phyloP scores from a whole-genome alignment of 2,329 filamentous ascomycete genomes.

The Ploettnerulaceae sp. region DNA sequence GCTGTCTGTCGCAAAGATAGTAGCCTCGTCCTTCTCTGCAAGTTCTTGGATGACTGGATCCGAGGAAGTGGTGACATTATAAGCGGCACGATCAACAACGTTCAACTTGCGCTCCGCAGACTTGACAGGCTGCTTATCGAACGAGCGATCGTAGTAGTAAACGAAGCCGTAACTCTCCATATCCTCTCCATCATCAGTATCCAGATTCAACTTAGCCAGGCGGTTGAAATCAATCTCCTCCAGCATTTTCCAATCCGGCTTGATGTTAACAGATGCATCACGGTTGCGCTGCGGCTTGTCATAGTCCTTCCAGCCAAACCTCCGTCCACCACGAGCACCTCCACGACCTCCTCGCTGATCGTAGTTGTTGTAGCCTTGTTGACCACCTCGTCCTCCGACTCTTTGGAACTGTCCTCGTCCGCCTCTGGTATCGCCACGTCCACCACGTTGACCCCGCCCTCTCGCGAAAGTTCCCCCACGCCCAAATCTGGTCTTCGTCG shows the following conservation, averaged over 20 bases:
- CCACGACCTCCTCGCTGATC: conserved; percentile 65
- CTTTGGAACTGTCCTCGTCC: conserved; percentile 63
- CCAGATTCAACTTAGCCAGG: conserved; percentile 90
- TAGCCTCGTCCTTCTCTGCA: conserved; percentile 91
- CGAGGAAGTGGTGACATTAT: conserved; percentile 95
- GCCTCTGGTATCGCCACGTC: conserved; percentile 63
- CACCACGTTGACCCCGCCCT: conserved; percentile 65
- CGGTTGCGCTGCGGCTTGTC: conserved; percentile 97
- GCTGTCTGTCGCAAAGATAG: conserved; percentile 94
- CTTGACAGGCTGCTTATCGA: conserved; percentile 91
- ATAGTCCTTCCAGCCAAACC: conserved; percentile 98
- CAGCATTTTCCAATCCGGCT: conserved; percentile 89
- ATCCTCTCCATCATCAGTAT: conserved; percentile 91
- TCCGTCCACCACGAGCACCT: conserved; percentile 69
- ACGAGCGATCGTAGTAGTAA: conserved; percentile 95
- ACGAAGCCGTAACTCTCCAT: conserved; percentile 94
- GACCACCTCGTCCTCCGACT: conserved; percentile 63
- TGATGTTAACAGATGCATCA: conserved; percentile 93
- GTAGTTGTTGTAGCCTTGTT: conserved; percentile 62
- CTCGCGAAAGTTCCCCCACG: conserved; percentile 89
- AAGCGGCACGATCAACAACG: conserved; percentile 87
- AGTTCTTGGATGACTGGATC: conserved; percentile 97
- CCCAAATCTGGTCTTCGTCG: conserved; percentile 79
- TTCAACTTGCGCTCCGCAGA: conserved; percentile 81
- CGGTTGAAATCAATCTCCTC: conserved; percentile 99